A percentile compares a stretch with the other conserved stretches of the same genome.
These are phyloP conservation scores for Erigeron canadensis DNA, from an alignment of 129 eudicot genomes.

Conservation along the genomic window DNA sequence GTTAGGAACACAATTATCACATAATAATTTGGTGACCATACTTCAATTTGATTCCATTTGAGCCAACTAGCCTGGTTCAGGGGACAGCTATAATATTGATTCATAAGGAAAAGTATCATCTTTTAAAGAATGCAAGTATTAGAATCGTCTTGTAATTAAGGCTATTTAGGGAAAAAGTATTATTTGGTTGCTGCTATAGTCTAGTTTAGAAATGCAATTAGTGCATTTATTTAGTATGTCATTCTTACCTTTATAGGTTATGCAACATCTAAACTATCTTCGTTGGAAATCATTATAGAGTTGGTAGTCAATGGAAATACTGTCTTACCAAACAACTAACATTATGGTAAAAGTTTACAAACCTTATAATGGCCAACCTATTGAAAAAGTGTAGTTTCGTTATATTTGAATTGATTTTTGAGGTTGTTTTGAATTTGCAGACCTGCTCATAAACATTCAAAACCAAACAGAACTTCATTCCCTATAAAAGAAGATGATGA, in stretches of 20 bases:
- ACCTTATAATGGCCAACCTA: not conserved
- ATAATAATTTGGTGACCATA: not conserved
- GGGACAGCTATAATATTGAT: not conserved
- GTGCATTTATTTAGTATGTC: no score
- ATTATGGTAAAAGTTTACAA: not conserved
- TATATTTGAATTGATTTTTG: not conserved
- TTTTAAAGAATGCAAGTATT: not conserved
- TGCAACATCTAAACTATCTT: not conserved
- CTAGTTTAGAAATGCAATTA: no score
- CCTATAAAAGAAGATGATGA: conserved; percentile 48
- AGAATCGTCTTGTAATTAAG: not conserved
- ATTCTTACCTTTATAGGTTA: conserved; percentile 8
- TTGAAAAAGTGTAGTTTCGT: not conserved
- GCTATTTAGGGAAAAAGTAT: no score
- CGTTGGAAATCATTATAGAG: not conserved
- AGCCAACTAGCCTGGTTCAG: not conserved
- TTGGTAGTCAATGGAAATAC: not conserved
- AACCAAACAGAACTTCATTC: conserved; percentile 28
- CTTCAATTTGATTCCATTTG: not conserved
- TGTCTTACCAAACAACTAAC: not conserved
- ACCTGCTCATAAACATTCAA: conserved; percentile 39
- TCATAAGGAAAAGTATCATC: not conserved
- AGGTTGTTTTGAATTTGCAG: conserved; percentile 39
- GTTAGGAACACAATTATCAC: conserved; percentile 2
- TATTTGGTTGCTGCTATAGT: no score